Evolutionary conservation across 306 rosid genomes (phyloP).

Genomic region (Prunus kanzakura): DNA sequence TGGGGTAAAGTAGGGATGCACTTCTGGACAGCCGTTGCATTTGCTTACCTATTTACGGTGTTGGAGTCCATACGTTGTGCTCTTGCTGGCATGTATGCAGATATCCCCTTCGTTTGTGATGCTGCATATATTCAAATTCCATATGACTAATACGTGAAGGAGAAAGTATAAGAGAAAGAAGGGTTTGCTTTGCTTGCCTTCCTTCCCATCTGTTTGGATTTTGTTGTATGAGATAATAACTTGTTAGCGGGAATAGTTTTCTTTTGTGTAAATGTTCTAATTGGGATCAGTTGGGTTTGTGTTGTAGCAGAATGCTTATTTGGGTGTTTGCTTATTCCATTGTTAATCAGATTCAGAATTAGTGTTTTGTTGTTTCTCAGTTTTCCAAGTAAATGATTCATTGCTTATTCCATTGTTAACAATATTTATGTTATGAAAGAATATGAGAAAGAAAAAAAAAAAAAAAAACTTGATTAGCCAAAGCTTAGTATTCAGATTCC

Average conservation of each 20-base stretch:
- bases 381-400: too few species aligned
- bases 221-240: slow-evolving; percentile 4
- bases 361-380: too few species aligned
- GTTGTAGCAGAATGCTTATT: neutral
- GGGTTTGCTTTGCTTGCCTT: neutral
- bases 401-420: too few species aligned
- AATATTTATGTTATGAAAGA: too few species aligned
- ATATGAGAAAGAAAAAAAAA: too few species aligned
- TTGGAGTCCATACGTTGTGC: slow-evolving; percentile 69
- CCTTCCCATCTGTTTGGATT: neutral
- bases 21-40: slow-evolving; percentile 71
- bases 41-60: slow-evolving; percentile 70
- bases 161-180: neutral
- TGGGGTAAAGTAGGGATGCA: slow-evolving; percentile 97
- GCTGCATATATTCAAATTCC: slow-evolving; percentile 98
- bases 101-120: slow-evolving; percentile 79
- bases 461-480: too few species aligned
- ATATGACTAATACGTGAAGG: slow-evolving; percentile 46
- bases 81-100: slow-evolving; percentile 90
- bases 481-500: too few species aligned
- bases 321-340: too few species aligned
- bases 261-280: neutral
- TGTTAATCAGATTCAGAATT: too few species aligned
- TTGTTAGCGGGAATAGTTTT: neutral
- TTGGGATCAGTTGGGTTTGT: neutral